Conservation (phyloP, 768 basidiomycete genomes). For the Boletales sp. region DNA sequence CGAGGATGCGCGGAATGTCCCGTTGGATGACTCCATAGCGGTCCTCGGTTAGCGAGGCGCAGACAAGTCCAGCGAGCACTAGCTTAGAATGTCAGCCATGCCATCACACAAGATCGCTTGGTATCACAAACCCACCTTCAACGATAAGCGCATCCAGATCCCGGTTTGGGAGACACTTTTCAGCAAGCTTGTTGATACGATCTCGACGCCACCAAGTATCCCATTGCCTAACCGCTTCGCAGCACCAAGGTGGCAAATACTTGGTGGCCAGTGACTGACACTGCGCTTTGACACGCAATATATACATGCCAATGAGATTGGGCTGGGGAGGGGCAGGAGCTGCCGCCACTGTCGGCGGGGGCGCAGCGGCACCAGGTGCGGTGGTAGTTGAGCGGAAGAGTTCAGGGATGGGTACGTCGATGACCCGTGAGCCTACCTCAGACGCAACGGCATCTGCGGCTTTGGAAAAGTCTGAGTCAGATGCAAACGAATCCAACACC, state of each 20-base stretch:
- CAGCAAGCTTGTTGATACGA: slow-evolving; percentile 48
- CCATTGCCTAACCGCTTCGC: slow-evolving; percentile 21
- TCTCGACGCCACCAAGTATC: slow-evolving; percentile 57
- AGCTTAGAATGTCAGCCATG: neutral
- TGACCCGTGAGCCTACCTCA: slow-evolving; percentile 19
- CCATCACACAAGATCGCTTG: too few relatives aligned
- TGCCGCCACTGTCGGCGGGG: neutral
- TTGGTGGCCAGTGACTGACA: slow-evolving; percentile 8
- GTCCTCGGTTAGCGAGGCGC: slow-evolving; percentile 76
- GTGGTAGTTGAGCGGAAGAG: slow-evolving; percentile 43
- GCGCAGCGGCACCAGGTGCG: slow-evolving; percentile 11
- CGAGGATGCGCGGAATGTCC: slow-evolving; percentile 79
- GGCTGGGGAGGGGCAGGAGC: too few relatives aligned
- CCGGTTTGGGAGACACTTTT: slow-evolving; percentile 53
- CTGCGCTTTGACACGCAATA: too few relatives aligned
- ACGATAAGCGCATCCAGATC: slow-evolving; percentile 61
- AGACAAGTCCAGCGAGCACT: slow-evolving; percentile 68
- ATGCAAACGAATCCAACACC: slow-evolving; percentile 55
- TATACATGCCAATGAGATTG: too few relatives aligned
- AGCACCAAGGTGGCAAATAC: slow-evolving; percentile 32
- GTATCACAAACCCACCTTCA: slow-evolving; percentile 37
- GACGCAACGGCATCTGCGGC: slow-evolving; percentile 47
- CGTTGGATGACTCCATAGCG: slow-evolving; percentile 80
- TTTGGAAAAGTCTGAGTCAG: slow-evolving; percentile 54
- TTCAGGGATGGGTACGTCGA: slow-evolving; percentile 40